Evolutionary conservation across 164 flowering plant genomes (phyloP), one percentile per base, ranked within the genome.

Genomic region (Echeveria elegans): DNA sequence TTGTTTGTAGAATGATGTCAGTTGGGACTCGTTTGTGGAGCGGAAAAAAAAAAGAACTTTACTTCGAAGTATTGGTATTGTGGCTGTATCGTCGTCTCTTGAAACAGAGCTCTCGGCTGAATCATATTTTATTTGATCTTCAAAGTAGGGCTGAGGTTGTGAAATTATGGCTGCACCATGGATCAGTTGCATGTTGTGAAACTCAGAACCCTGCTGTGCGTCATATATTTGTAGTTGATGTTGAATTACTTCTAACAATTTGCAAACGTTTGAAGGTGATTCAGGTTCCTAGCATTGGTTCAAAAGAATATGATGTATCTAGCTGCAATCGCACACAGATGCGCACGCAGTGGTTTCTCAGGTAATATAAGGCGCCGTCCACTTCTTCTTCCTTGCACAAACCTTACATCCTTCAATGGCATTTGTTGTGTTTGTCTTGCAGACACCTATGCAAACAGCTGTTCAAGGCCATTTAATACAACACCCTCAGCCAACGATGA

Each of bases 291-390:
- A 72, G 77, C 72, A 6, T 62, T 64, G 68, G 80, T 83, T 68
- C 87, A 83, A 71, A 71, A 77, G 66, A 83, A 83, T 71, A 66
- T 83, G 43, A 81, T 75, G 76, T 78, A 71, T 59, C 75, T 83
- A n/a, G 83, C 87, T 48, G 78, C 77, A 23, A 72, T 83, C 43
- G 87, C n/a, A n/a, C n/a, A n/a, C 87, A 5, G 85, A 83, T 76
- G 79, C 77, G 19, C 62, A 70, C 56, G 16, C 72, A 40, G 47
- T 31, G 61, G 67, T 76, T 36, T 41, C 78, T 32, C 82, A 74
- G 81, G 83, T 75, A 43, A 38, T 40, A 50, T n/a, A n/a, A 40
- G 7, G 15, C 15, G 18, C n/a, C n/a, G 32, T 16, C 30, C 15
- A 10, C 47, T 14, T 63, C 14, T 34, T 36, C 2, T 63, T 10